Conservation (phyloP, 495 filamentous ascomycete genomes). For the Parmelia sp. region DNA sequence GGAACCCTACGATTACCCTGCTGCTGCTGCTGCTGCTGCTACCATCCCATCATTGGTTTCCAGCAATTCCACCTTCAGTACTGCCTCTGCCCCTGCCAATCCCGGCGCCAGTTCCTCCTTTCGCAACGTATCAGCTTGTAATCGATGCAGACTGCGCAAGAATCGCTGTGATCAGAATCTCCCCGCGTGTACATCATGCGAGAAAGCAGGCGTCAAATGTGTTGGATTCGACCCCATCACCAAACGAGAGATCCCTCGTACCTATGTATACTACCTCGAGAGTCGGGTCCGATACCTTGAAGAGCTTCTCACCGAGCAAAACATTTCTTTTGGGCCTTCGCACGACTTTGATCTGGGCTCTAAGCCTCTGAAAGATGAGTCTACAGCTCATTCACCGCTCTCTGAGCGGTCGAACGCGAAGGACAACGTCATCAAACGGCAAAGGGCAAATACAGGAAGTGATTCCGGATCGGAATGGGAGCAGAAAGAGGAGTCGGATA, state of each 20-base stretch:
- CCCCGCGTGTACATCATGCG: constrained; percentile 82
- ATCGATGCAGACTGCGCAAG: constrained; percentile 85
- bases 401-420: constrained; percentile 17
- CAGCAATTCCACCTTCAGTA: not conserved
- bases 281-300: constrained; percentile 79
- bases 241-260: constrained; percentile 87
- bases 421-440: constrained; percentile 6
- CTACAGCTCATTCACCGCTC: constrained; percentile 11
- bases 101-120: constrained; percentile 54
- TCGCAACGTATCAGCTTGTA: constrained; percentile 91
- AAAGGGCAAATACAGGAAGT: constrained; percentile 19
- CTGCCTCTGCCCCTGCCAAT: constrained; percentile 24
- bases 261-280: constrained; percentile 93
- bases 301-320: constrained; percentile 60
- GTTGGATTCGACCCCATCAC: constrained; percentile 95
- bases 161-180: constrained; percentile 91
- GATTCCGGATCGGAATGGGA: constrained; percentile 32
- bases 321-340: constrained; percentile 64
- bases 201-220: constrained; percentile 81
- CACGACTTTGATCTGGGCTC: constrained; percentile 70
- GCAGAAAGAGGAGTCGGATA: constrained; percentile 53
- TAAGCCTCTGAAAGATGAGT: constrained; percentile 40
- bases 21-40: not conserved
- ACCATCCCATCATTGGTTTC: not conserved
- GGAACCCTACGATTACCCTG: constrained; percentile 8